Evolutionary conservation across 2,329 filamentous ascomycete species (phyloP).

Genomic region (Xylariales sp.): DNA sequence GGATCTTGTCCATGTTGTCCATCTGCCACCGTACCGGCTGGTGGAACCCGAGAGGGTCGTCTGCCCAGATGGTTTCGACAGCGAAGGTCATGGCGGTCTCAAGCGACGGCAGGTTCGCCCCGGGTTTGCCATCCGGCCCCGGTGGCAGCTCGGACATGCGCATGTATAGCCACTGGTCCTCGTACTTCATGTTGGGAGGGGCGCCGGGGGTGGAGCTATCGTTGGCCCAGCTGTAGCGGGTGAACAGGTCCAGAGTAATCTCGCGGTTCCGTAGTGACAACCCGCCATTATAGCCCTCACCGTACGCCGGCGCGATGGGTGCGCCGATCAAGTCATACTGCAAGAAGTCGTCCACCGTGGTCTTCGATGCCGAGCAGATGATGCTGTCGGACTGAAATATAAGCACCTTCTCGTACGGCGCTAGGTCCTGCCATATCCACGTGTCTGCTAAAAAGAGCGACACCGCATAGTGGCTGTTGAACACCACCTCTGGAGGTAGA

Average conservation of each 20-base stretch:
- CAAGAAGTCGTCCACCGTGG: constrained; percentile 28
- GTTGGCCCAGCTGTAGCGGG: constrained; percentile 11
- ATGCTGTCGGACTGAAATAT: constrained; percentile 35
- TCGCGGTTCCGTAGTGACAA: constrained; percentile 25
- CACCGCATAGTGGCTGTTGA: constrained; percentile 29
- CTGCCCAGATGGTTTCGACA: constrained; percentile 24
- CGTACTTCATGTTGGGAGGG: constrained; percentile 13
- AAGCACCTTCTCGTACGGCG: constrained; percentile 26
- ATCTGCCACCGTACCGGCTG: constrained; percentile 17
- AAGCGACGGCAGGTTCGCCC: constrained; percentile 18
- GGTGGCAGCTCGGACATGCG: constrained; percentile 17
- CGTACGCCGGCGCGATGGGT: constrained; percentile 16
- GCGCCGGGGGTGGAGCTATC: constrained; percentile 14
- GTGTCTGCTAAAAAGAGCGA: constrained; percentile 28
- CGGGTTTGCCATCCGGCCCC: constrained; percentile 2
- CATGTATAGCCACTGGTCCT: constrained; percentile 27
- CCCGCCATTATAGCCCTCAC: constrained; percentile 26
- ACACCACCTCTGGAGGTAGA: constrained; percentile 28
- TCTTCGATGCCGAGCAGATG: constrained; percentile 25
- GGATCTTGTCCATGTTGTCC: constrained; percentile 19
- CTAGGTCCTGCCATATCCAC: constrained; percentile 33
- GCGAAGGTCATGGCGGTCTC: constrained; percentile 20
- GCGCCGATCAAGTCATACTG: constrained; percentile 29
- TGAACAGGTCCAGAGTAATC: constrained; percentile 16
- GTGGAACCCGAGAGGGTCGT: constrained; percentile 23